A percentile compares a stretch with the other conserved stretches of the same genome.
Conservation (phyloP, 768 basidiomycete species). For the Boletus rubropictus region DNA sequence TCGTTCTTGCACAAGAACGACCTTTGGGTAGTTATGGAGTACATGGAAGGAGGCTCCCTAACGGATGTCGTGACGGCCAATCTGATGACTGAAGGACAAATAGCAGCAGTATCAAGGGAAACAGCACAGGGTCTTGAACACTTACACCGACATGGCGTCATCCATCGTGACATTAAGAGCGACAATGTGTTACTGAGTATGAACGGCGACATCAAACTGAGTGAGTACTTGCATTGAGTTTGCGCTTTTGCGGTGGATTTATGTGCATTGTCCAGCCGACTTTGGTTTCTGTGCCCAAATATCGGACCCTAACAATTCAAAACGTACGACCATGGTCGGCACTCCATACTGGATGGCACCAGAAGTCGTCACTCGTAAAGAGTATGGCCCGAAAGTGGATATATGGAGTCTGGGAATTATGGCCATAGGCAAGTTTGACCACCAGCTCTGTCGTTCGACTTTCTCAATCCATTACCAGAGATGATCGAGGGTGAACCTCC, state of each 20-base stretch:
- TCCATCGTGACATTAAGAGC: conserved; percentile 98
- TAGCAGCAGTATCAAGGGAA: conserved; percentile 93
- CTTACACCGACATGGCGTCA: conserved; percentile 92
- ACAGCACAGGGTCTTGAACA: conserved; percentile 91
- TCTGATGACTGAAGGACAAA: conserved; percentile 97
- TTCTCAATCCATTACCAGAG: conserved; percentile 42
- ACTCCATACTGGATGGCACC: conserved; percentile 99
- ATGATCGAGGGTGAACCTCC: conserved; percentile 99
- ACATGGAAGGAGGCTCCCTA: conserved; percentile 94
- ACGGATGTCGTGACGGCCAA: conserved; percentile 90
- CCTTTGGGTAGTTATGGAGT: conserved; percentile 99
- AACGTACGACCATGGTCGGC: conserved; percentile 97
- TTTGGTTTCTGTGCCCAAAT: conserved; percentile 99
- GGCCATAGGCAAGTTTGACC: conserved; percentile 67
- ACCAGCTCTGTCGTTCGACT: not conserved
- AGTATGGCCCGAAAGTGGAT: conserved; percentile 98
- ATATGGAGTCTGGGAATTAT: conserved; percentile 97
- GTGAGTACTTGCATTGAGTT: conserved; percentile 47
- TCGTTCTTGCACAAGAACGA: conserved; percentile 98
- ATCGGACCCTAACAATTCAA: conserved; percentile 80
- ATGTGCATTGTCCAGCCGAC: conserved; percentile 55
- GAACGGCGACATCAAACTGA: conserved; percentile 95
- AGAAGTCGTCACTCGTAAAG: conserved; percentile 94
- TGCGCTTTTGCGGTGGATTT: not conserved
- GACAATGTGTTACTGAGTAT: conserved; percentile 93